Percentiles rank a stretch among this genome's conserved stretches.
phyloP scores from a whole-genome alignment of 257 asterid genomes.

The Solanum neorickii region DNA sequence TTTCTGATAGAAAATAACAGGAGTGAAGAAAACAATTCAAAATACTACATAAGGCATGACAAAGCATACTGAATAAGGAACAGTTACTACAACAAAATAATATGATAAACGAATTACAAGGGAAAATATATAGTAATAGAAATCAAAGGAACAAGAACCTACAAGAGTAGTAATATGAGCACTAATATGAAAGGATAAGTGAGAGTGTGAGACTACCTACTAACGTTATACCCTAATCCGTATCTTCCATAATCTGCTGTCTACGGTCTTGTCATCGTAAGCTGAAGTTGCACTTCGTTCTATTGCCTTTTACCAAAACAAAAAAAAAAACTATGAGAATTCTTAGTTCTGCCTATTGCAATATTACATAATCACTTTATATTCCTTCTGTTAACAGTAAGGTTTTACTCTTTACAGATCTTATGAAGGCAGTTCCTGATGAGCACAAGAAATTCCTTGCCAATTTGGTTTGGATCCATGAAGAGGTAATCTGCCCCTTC shows the following conservation, averaged over 20 bases:
- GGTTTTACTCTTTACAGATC: constrained; percentile 27
- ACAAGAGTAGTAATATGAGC: not conserved
- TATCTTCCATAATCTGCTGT: not conserved
- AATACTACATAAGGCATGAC: not conserved
- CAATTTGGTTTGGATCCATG: constrained; percentile 86
- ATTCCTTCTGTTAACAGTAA: not conserved
- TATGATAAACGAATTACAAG: too few species aligned
- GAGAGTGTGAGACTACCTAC: not conserved
- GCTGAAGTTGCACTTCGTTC: not conserved
- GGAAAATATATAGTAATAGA: too few species aligned
- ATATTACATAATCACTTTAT: not conserved
- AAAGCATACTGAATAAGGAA: not conserved
- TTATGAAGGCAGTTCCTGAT: constrained; percentile 67
- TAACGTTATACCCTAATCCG: not conserved
- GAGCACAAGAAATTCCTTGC: constrained; percentile 85
- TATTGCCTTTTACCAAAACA: not conserved
- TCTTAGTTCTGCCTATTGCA: not conserved
- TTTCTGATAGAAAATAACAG: not conserved
- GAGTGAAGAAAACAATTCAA: not conserved
- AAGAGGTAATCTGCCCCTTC: constrained; percentile 39
- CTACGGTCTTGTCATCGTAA: not conserved
- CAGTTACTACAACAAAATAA: too few species aligned
- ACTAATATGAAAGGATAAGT: not conserved
- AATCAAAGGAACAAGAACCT: not conserved
- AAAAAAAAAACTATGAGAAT: not conserved